Percentiles rank a stretch among this genome's conserved stretches.
These are phyloP conservation scores for Infundibulicybe gibba DNA, from an alignment of 768 basidiomycete genomes.

Conservation along the genomic window DNA sequence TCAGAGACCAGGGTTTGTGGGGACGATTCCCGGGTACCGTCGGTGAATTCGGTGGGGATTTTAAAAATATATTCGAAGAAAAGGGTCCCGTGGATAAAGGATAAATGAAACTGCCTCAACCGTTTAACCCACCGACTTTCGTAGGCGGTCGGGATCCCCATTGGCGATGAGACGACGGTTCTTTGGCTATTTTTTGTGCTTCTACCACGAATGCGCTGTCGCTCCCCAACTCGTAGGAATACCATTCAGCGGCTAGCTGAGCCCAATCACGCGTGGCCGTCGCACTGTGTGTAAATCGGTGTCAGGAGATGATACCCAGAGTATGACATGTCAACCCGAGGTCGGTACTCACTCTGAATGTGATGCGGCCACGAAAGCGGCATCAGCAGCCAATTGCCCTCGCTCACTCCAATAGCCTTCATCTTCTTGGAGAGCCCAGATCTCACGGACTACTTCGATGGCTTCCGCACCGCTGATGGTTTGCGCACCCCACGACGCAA, in stretches of 20 bases:
- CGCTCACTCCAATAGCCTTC: constrained; percentile 69
- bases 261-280: constrained; percentile 50
- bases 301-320: not conserved
- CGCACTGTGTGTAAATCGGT: constrained; percentile 31
- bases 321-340: not conserved
- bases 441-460: constrained; percentile 39
- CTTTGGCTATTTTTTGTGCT: constrained; percentile 26
- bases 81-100: not conserved
- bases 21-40: no score
- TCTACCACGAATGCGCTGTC: constrained; percentile 47
- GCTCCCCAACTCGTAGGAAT: constrained; percentile 47
- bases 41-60: no score
- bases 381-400: constrained; percentile 60
- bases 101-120: no score
- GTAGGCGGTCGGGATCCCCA: constrained; percentile 41
- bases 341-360: constrained; percentile 54
- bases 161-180: constrained; percentile 39
- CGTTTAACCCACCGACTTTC: constrained; percentile 30
- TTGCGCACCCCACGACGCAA: constrained; percentile 46
- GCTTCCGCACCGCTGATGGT: constrained; percentile 47
- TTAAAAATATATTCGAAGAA: not conserved
- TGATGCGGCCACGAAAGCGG: constrained; percentile 53
- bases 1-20: no score
- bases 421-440: constrained; percentile 56
- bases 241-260: constrained; percentile 47